Evolutionary conservation across 345 rosid species (phyloP).

Genomic region (Xanthoceras sorbifolium): DNA sequence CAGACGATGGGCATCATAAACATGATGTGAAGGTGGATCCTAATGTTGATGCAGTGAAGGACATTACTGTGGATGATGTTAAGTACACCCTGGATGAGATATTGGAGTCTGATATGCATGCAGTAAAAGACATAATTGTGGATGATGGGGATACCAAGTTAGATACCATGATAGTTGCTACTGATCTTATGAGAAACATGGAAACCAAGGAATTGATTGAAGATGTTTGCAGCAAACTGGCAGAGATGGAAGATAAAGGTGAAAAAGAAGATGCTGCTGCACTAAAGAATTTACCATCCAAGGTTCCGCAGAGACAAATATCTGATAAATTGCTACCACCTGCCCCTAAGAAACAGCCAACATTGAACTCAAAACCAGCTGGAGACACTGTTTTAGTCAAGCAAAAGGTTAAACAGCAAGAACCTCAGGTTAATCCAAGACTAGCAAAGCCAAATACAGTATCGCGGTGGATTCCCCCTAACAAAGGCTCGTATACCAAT

Average conservation of each 20-base stretch:
- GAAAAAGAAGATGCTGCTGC: conserved; percentile 36
- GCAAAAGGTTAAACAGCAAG: conserved; percentile 67
- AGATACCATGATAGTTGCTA: conserved; percentile 26
- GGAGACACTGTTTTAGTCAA: conserved; percentile 50
- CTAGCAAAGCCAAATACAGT: conserved; percentile 71
- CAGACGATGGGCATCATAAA: conserved; percentile 63
- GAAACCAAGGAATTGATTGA: conserved; percentile 42
- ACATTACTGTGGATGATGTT: conserved; percentile 92
- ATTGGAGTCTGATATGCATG: conserved; percentile 48
- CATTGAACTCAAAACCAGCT: conserved; percentile 43
- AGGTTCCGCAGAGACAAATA: conserved; percentile 37
- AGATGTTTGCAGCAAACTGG: conserved; percentile 38
- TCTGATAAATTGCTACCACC: conserved; percentile 54
- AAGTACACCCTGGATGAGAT: conserved; percentile 59
- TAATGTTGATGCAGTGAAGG: conserved; percentile 70
- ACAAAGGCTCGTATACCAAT: conserved; percentile 74
- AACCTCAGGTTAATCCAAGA: conserved; percentile 57
- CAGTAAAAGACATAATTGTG: conserved; percentile 83
- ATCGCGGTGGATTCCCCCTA: conserved; percentile 86
- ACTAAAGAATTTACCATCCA: conserved; percentile 44
- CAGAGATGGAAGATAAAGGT: conserved; percentile 46
- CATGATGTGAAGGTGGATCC: conserved; percentile 47
- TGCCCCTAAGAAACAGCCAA: conserved; percentile 50
- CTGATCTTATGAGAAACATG: conserved; percentile 37
- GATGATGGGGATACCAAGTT: conserved; percentile 66